A percentile compares a stretch with the other conserved stretches of the same genome.
Evolutionary conservation across 768 basidiomycete species (phyloP).

Genomic region (Boletus fagicola): DNA sequence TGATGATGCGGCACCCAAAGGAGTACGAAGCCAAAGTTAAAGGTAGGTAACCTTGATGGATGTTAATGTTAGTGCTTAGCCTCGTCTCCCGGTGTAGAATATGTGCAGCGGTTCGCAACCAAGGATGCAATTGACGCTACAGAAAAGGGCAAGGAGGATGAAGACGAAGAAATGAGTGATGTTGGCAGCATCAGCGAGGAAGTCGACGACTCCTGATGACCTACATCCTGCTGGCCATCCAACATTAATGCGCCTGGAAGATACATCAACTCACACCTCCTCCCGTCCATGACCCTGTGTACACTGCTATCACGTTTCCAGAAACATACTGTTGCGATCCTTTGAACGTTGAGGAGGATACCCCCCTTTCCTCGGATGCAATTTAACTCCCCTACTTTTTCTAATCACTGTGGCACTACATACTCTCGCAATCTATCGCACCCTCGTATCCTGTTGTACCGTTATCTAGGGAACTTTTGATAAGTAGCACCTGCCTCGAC

Average conservation of each 20-base stretch:
- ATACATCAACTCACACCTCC: constrained; percentile 9
- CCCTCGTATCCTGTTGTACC: constrained; percentile 28
- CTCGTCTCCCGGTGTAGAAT: constrained; percentile 53
- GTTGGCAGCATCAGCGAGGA: constrained; percentile 79
- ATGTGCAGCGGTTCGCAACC: constrained; percentile 93
- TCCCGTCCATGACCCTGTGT: constrained; percentile 11
- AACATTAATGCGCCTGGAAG: constrained; percentile 7
- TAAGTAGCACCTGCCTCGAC: constrained; percentile 15
- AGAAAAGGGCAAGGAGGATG: constrained; percentile 56
- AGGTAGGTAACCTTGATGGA: constrained; percentile 45
- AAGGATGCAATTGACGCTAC: constrained; percentile 85
- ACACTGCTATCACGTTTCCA: constrained; percentile 16
- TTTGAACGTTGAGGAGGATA: constrained; percentile 28
- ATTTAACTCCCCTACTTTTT: constrained; percentile 15
- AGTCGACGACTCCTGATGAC: constrained; percentile 38
- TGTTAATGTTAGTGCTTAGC: constrained; percentile 1
- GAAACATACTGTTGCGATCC: constrained; percentile 16
- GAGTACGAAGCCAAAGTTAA: constrained; percentile 94
- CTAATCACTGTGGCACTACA: constrained; percentile 22
- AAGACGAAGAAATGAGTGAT: constrained; percentile 87
- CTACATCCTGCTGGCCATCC: background rate
- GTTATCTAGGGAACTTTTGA: constrained; percentile 29
- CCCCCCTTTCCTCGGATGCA: constrained; percentile 22
- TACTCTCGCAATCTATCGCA: constrained; percentile 25
- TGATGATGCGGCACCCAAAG: constrained; percentile 96